A percentile compares a stretch with the other conserved stretches of the same genome.
phyloP scores from a whole-genome alignment of 2,329 filamentous ascomycete genomes.

The Alternaria sp. region DNA sequence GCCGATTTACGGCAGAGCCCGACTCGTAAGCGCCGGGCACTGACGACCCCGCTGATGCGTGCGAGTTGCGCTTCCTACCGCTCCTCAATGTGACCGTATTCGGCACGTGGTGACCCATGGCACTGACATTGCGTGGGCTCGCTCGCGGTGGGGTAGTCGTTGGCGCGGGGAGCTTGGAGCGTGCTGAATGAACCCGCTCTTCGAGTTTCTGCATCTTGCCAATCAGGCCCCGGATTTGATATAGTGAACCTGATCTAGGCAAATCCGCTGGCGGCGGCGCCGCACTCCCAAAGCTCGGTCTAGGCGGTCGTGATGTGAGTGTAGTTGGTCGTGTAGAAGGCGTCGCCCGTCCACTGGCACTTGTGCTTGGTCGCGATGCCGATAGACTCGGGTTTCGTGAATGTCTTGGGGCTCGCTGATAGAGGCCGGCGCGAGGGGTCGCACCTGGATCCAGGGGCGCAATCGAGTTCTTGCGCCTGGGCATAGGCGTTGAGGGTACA shows the following conservation, averaged over 20 bases:
- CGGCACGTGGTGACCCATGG: constrained; percentile 59
- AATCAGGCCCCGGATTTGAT: constrained; percentile 91
- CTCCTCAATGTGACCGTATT: constrained; percentile 70
- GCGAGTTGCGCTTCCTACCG: constrained; percentile 71
- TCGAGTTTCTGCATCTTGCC: constrained; percentile 98
- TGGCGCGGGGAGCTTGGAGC: constrained; percentile 89
- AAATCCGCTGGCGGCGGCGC: constrained; percentile 60
- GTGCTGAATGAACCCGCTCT: constrained; percentile 87
- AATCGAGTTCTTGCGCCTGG: constrained; percentile 55
- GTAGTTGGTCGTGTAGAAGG: constrained; percentile 53
- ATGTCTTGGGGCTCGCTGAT: constrained; percentile 58
- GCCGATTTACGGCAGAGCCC: constrained; percentile 53
- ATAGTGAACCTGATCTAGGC: constrained; percentile 76
- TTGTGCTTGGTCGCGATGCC: constrained; percentile 42
- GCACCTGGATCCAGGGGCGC: constrained; percentile 61
- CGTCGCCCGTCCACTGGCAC: constrained; percentile 53
- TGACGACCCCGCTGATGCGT: constrained; percentile 57
- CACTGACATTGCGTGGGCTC: constrained; percentile 73
- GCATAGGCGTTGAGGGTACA: constrained; percentile 53
- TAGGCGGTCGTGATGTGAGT: constrained; percentile 47
- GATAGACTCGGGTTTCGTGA: constrained; percentile 68
- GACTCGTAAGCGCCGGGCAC: constrained; percentile 33
- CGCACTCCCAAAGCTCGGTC: constrained; percentile 57
- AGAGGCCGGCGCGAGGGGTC: constrained; percentile 64
- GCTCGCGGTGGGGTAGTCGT: constrained; percentile 78